Evolutionary conservation across 2,329 filamentous ascomycete species (phyloP), one percentile per base, ranked within the genome.

Genomic region (Fusarium brevicatenulatum): DNA sequence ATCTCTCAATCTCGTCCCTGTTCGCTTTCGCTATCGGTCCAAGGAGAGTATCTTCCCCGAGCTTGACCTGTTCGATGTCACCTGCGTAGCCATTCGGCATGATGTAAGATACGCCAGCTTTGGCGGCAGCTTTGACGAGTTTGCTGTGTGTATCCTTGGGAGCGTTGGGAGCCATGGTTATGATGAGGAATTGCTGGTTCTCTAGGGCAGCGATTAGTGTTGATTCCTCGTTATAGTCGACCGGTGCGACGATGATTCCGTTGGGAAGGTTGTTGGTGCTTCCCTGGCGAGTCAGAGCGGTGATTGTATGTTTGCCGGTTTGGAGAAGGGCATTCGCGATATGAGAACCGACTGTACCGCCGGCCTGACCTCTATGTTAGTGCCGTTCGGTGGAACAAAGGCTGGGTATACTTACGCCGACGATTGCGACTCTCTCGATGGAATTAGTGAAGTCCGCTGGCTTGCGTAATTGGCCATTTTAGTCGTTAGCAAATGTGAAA

Each of bases 161-260:
- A 0, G 85, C 85, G 0, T 65, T 73, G 5, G 80, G 79, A 11
- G 82, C 74, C 62, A 89, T 76, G 36, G 86, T 86, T 71, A 90
- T 88, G 74, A 88, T 83, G 7, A 89, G 78, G 16, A 85, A 84
- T n/a, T 91, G 83, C 68, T 91, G 87, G 63, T 82, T 87, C 28
- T 80, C 74, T 4, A 91, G 83, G 5, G 87, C 88, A 1, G 76
- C 72, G 5, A 87, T 80, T 16, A 91, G 74, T 4, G 84, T 81
- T 1, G 75, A 52, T 13, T 82, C 74, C 50, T 86, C 79, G 32
- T 81, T 77, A 69, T 88, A 88, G 74, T 87, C 81, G 34, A 90
- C 79, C 7, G 74, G 66, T 34, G 80, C 81, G 19, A 82, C 70
- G 4, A 79, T 75, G 28, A 89, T 81, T 19, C 86, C 85, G 0